Base-by-base conservation (phyloP, 768 basidiomycete genomes). In the Scleroderma bovista region DNA sequence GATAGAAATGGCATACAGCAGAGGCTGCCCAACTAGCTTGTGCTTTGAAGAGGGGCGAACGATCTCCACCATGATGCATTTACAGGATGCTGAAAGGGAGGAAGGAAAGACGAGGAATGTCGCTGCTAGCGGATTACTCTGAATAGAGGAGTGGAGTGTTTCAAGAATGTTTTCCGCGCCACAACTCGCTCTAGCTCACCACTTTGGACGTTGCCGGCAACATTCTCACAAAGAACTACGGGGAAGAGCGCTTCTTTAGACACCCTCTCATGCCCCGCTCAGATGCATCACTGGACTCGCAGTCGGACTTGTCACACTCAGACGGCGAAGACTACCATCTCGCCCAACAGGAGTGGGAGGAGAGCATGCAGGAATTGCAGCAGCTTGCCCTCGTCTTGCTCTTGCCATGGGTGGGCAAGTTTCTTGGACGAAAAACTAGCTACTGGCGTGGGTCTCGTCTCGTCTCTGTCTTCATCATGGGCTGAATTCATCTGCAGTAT, bases 261-360 rank as follows among this genome's bases (percentile, higher is more conserved):
- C 46, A 50, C 34, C 42, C 48, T 56, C 48, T 61, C 57, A 88
- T 88, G 86, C 78, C 86, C 49, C 68, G 57, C 37, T 88, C 85
- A 26, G 70, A 77, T 53, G 64, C 67, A 55, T 88, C 84, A 31
- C 60, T 85, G 51, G 86, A 88, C 68, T 66, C 78, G 38, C 52
- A 50, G 26, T 55, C 78, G 9, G 64, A 72, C 46, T 70, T 72
- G 17, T 81, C 78, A 31, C 80, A 79, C 63, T 81, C 83, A 64
- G 62, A 58, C 24, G 79, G 82, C 55, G 86, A 88, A 51, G 88
- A 92, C 59, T 81, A 80, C 57, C 79, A 75, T 36, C 72, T 86
- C 42, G 87, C 88, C 2, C 88, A 93, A 67, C 78, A 86, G 63
- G 93, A 96, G 71, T 95, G 93, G 93, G 86, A 93, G 60, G 93